These are phyloP conservation scores for Chernovozyma sophiae-reginae DNA, from an alignment of 1,139 yeast species.

Conservation along the genomic window DNA sequence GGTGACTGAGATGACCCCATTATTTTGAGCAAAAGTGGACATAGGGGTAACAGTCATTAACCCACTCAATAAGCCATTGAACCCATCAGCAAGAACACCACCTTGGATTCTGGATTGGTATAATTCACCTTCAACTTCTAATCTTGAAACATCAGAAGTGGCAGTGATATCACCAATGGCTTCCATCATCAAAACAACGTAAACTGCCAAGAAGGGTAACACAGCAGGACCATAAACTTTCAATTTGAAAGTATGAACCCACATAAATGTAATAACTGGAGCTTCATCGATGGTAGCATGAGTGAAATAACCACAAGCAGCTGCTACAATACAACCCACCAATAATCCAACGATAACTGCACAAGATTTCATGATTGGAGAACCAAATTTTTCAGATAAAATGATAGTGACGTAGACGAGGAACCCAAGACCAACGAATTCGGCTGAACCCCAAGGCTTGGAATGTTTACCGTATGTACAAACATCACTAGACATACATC, in stretches of 20 bases:
- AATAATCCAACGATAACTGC: constrained; percentile 81
- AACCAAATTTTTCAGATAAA: constrained; percentile 77
- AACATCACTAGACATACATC: constrained; percentile 48
- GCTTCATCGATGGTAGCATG: constrained; percentile 54
- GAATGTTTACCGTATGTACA: constrained; percentile 31
- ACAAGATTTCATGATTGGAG: constrained; percentile 93
- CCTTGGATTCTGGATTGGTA: constrained; percentile 89
- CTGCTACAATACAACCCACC: constrained; percentile 88
- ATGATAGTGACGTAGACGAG: constrained; percentile 71
- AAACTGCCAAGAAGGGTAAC: constrained; percentile 78
- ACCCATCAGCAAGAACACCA: constrained; percentile 80
- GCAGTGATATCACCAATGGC: constrained; percentile 93
- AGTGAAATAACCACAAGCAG: constrained; percentile 81
- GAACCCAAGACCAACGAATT: constrained; percentile 82
- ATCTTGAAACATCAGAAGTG: constrained; percentile 82
- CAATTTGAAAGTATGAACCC: constrained; percentile 82
- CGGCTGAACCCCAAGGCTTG: constrained; percentile 81
- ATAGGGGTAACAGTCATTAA: constrained; percentile 76
- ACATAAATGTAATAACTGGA: constrained; percentile 78
- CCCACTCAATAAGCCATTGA: constrained; percentile 69
- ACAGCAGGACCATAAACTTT: constrained; percentile 78
- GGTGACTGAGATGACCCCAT: constrained; percentile 87
- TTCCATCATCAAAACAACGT: constrained; percentile 79
- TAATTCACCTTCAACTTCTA: constrained; percentile 73
- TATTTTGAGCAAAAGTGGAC: constrained; percentile 89